Conservation (phyloP, 1,284 basidiomycete species). For the Irpex lacteus region DNA sequence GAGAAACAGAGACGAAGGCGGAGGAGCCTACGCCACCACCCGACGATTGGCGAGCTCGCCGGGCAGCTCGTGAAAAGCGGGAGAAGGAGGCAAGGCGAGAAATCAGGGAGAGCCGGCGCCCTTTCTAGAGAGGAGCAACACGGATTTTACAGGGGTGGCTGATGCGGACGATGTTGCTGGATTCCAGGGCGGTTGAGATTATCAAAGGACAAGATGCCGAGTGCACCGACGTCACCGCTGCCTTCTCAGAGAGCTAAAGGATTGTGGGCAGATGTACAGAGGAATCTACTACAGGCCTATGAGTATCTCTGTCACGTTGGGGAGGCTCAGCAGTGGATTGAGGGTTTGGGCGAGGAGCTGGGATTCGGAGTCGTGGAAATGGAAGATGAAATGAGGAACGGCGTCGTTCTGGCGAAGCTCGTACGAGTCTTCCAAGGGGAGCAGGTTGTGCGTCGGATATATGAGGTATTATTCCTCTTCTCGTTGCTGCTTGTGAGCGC, state of each 20-base stretch:
- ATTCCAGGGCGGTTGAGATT: constrained; percentile 73
- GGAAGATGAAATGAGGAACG: constrained; percentile 92
- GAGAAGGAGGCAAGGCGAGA: constrained; percentile 23
- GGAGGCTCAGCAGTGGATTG: constrained; percentile 97
- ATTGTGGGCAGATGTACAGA: constrained; percentile 76
- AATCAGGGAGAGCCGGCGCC: background rate
- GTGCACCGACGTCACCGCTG: constrained; percentile 45
- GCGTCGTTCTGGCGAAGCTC: constrained; percentile 92
- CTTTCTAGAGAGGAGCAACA: constrained; percentile 5
- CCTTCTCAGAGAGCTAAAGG: constrained; percentile 64
- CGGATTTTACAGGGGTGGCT: constrained; percentile 31
- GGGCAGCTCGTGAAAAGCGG: constrained; percentile 26
- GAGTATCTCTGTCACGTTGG: constrained; percentile 98
- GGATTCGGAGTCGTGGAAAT: constrained; percentile 91
- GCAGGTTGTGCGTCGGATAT: constrained; percentile 81
- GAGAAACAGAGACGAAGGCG: constrained; percentile 18
- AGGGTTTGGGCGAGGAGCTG: constrained; percentile 87
- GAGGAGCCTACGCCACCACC: constrained; percentile 26
- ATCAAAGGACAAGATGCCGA: constrained; percentile 46
- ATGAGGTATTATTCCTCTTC: constrained; percentile 63
- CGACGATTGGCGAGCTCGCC: constrained; percentile 18
- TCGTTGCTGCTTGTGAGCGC: background rate
- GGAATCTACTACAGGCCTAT: constrained; percentile 82
- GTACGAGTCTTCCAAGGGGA: constrained; percentile 86
- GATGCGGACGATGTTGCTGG: constrained; percentile 62